These are phyloP conservation scores for Umbelopsis isabellina DNA, from an alignment of 192 early-diverging fungal species.

Conservation along the genomic window DNA sequence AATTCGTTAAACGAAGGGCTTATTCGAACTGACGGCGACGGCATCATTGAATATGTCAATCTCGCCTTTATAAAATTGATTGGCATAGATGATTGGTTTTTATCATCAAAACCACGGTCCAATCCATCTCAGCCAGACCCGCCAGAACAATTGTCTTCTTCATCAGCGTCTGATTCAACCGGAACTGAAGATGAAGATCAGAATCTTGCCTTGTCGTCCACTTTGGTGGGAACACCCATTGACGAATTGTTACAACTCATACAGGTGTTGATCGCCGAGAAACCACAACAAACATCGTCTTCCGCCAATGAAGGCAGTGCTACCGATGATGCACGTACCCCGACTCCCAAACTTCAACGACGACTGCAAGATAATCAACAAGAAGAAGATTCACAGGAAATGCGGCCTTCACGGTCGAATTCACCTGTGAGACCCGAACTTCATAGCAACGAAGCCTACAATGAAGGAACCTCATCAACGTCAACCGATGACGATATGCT, in stretches of 20 bases:
- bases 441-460: neutral
- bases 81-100: conserved; percentile 10
- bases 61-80: conserved; percentile 23
- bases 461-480: neutral
- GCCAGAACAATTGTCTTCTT: neutral
- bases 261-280: conserved; percentile 11
- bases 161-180: neutral
- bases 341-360: too few relatives aligned
- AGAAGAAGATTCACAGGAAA: too few relatives aligned
- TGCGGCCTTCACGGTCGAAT: neutral
- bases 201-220: neutral
- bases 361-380: too few relatives aligned
- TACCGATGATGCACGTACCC: neutral
- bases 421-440: neutral
- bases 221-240: conserved; percentile 17
- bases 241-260: conserved; percentile 13
- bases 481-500: conserved; percentile 1
- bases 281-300: neutral
- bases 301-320: neutral
- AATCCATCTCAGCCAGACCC: neutral
- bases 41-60: conserved; percentile 25
- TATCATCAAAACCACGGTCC: neutral
- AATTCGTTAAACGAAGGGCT: conserved; percentile 26
- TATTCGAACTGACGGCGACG: conserved; percentile 22
- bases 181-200: conserved; percentile 17